Evolutionary conservation across 352 stramenopile species (phyloP), one percentile per base, ranked within the genome.

Genomic region (Pythium aristosporum): DNA sequence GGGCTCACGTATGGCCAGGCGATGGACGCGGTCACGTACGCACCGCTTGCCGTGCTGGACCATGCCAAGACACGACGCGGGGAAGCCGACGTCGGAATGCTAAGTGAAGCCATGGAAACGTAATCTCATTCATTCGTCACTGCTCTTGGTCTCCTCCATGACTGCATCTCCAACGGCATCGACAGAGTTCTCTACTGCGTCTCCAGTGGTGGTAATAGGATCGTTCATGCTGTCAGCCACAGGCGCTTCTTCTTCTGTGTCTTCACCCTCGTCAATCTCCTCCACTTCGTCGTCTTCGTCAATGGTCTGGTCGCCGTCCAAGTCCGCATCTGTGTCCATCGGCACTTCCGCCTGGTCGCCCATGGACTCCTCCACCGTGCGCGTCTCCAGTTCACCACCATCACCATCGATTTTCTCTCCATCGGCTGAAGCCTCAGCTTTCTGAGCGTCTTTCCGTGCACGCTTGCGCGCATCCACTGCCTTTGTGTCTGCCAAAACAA

Each of bases 1-100:
- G 83, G 82, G 2, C 70, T 95, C 9, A 89, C 81, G 25, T 91
- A 92, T 59, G 75, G 75, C 12, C 76, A 91, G 57, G 84, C 77
- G 0, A 74, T 87, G 46, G 82, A 92, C 39, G 82, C 86, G 23
- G 69, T 92, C 59, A 81, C 76, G 21, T 82, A 80, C 20, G 78
- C 83, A 3, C 74, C 75, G 18, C 18, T 76, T 9, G 78, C 76
- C 6, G 82, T 91, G 55, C 57, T 94, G 32, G 79, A 80, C 36
- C 81, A 87, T 48, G 78, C 80, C 41, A 75, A 83, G 56, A 78
- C 68, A 53, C 83, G 85, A 32, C 74, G 81, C 63, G 77, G 79
- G 13, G 68, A 75, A 11, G 73, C 62, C 20, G 80, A 75, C 57
- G 76, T 87, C 20, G 74, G 80, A n/a, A 70, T 76, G 30, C 57